A percentile compares a stretch with the other conserved stretches of the same genome.
Conservation (phyloP, 371 early-diverging fungal species). For the Circinella umbellata region DNA sequence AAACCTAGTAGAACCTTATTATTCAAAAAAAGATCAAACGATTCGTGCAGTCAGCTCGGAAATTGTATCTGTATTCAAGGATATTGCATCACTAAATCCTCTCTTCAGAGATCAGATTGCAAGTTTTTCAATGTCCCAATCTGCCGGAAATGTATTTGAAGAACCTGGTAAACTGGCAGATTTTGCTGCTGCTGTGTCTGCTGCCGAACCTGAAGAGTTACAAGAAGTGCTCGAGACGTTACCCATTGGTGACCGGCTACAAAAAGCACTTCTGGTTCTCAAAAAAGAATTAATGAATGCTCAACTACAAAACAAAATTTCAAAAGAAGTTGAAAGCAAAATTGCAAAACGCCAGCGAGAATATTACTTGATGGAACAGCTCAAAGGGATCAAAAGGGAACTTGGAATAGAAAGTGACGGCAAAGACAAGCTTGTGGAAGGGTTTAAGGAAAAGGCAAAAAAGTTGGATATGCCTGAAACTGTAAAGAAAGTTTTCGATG, state of each 20-base stretch:
- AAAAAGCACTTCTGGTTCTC: constrained; percentile 87
- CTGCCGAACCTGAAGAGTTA: constrained; percentile 89
- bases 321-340: constrained; percentile 94
- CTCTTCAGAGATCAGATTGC: constrained; percentile 96
- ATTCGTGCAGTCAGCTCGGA: constrained; percentile 93
- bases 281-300: constrained; percentile 97
- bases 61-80: constrained; percentile 93
- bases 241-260: constrained; percentile 91
- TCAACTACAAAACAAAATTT: constrained; percentile 93
- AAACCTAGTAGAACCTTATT: constrained; percentile 83
- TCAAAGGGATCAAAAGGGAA: constrained; percentile 98
- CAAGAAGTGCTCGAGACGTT: constrained; percentile 90
- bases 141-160: constrained; percentile 93
- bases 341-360: constrained; percentile 95
- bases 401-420: constrained; percentile 96
- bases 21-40: constrained; percentile 79
- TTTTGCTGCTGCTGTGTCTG: constrained; percentile 94
- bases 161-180: constrained; percentile 96
- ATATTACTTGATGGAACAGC: constrained; percentile 97
- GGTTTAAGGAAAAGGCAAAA: constrained; percentile 82
- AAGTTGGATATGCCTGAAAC: constrained; percentile 88
- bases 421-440: constrained; percentile 94
- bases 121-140: constrained; percentile 91
- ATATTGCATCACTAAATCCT: constrained; percentile 91
- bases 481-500: constrained; percentile 96